Percentiles rank a stretch among this genome's conserved stretches.
Evolutionary conservation across 2,329 filamentous ascomycete species (phyloP).

Genomic region (Ophiostoma montium): DNA sequence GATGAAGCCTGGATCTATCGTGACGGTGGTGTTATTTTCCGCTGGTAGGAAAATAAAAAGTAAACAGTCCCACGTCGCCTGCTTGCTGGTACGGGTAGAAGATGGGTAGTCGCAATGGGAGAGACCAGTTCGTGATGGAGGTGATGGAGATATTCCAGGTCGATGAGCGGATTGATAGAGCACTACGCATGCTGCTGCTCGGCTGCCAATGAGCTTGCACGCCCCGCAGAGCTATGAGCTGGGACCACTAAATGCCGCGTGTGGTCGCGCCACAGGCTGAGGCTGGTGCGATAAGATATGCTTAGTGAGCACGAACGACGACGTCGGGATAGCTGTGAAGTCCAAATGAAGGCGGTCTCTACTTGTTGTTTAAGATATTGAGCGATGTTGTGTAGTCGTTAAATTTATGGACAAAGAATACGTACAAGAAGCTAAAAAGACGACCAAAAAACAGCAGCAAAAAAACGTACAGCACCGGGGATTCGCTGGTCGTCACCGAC

Average conservation of each 20-base stretch:
- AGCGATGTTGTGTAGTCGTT: too few relatives aligned
- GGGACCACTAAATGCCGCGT: constrained; percentile 15
- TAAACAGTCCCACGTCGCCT: background rate
- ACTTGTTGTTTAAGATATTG: too few relatives aligned
- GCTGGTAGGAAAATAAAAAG: too few relatives aligned
- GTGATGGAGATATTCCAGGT: constrained; percentile 1
- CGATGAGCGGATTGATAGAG: constrained; percentile 8
- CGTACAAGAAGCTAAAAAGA: background rate
- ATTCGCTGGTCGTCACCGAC: constrained; percentile 11
- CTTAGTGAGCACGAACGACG: background rate
- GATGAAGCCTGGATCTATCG: too few relatives aligned
- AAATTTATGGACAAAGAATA: too few relatives aligned
- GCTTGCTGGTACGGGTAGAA: background rate
- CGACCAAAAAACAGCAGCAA: constrained; percentile 1
- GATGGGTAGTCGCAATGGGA: background rate
- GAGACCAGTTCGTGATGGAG: background rate
- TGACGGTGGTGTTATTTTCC: too few relatives aligned
- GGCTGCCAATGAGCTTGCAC: constrained; percentile 6
- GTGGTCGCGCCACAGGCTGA: constrained; percentile 7
- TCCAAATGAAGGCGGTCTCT: too few relatives aligned
- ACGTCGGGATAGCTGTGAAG: too few relatives aligned
- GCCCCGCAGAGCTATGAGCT: constrained; percentile 12
- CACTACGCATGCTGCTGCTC: background rate
- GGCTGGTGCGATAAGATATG: constrained; percentile 10
- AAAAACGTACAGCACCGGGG: constrained; percentile 8